These are phyloP conservation scores for Lactuca sativa DNA, from an alignment of 129 eudicot genomes.

Conservation along the genomic window DNA sequence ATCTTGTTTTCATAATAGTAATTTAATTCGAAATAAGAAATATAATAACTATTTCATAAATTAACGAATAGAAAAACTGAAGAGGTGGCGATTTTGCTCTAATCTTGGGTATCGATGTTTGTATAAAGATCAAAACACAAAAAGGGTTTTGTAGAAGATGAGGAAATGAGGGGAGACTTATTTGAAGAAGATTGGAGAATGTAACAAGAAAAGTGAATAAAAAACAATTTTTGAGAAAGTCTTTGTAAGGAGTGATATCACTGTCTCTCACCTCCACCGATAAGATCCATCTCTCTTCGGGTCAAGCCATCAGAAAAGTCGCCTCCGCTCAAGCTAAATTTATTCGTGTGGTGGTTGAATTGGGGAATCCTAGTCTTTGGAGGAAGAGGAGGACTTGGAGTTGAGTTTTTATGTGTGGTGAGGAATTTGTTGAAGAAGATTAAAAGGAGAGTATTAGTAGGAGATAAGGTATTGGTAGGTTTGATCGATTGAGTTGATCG, in stretches of 20 bases:
- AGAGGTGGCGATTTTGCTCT: conserved; percentile 17
- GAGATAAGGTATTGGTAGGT: no score
- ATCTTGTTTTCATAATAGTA: background rate
- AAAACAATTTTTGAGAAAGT: conserved; percentile 11
- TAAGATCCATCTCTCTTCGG: no score
- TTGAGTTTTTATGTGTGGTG: no score
- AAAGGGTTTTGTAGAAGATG: background rate
- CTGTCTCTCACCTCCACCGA: no score
- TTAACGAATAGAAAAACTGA: conserved; percentile 10
- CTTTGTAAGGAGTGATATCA: conserved; percentile 11
- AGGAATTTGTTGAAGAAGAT: no score
- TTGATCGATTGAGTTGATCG: no score
- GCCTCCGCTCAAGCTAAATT: no score
- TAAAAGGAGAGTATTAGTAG: no score
- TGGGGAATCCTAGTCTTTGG: no score
- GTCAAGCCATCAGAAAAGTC: no score
- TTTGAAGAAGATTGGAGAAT: background rate
- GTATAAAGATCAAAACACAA: background rate
- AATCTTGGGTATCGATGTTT: conserved; percentile 27
- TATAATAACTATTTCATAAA: background rate
- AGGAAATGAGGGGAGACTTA: background rate
- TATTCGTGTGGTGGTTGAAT: no score
- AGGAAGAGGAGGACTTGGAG: no score
- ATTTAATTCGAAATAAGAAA: background rate
- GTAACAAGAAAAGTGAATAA: conserved; percentile 8